Conservation (phyloP, 331 rosid genomes). For the Malus hybrid region DNA sequence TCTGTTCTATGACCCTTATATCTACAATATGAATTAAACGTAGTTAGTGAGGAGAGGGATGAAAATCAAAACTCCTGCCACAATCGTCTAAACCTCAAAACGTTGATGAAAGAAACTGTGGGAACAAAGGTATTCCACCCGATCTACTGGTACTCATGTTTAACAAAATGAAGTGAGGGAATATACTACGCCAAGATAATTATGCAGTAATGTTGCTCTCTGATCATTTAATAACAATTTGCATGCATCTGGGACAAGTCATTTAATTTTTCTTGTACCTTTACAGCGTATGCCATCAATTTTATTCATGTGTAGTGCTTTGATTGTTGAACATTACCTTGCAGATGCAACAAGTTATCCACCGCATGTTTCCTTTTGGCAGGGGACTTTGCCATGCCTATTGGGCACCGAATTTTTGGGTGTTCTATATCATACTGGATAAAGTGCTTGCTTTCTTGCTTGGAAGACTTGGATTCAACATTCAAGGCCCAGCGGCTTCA, state of each 20-base stretch:
- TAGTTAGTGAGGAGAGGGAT: not conserved
- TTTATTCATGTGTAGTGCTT: not conserved
- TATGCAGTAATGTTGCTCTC: not conserved
- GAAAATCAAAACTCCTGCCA: not conserved
- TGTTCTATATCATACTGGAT: slow-evolving; percentile 71
- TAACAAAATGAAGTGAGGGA: not conserved
- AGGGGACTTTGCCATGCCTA: slow-evolving; percentile 98
- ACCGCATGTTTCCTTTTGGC: slow-evolving; percentile 86
- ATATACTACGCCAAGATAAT: not conserved
- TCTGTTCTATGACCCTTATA: not conserved
- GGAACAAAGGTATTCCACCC: not conserved
- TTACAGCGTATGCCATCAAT: not conserved
- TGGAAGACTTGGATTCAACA: slow-evolving; percentile 47
- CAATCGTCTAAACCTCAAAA: not conserved
- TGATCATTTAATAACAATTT: not conserved
- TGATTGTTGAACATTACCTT: slow-evolving; percentile 25
- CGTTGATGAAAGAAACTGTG: not conserved
- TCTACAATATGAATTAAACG: not conserved
- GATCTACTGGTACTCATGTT: not conserved
- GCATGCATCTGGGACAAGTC: not conserved
- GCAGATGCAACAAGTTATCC: slow-evolving; percentile 72
- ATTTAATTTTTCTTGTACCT: not conserved
- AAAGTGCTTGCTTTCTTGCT: slow-evolving; percentile 66
- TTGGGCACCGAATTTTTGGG: slow-evolving; percentile 97
- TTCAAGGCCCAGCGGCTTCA: slow-evolving; percentile 55